Percentiles rank a stretch among this genome's conserved stretches.
These are phyloP conservation scores for Heterobasidion parviporum DNA, from an alignment of 1,284 basidiomycete genomes.

Conservation along the genomic window DNA sequence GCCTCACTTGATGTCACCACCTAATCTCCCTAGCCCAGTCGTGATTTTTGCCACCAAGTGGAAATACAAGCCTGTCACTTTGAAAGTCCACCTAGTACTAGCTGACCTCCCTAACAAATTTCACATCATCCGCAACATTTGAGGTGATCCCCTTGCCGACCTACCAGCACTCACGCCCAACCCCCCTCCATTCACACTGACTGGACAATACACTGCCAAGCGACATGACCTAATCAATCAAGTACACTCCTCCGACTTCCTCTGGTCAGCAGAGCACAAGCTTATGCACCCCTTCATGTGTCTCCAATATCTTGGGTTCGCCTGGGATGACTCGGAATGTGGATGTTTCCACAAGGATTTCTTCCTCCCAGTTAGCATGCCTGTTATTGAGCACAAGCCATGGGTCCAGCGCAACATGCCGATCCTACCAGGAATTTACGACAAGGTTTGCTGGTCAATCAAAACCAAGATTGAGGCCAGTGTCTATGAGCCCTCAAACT, in stretches of 20 bases:
- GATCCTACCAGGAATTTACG: background rate
- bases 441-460: background rate
- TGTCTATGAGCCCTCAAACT: background rate
- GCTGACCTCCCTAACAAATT: background rate
- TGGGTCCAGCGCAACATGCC: background rate
- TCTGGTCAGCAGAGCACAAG: constrained; percentile 3
- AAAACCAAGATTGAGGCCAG: background rate
- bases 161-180: background rate
- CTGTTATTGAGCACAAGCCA: background rate
- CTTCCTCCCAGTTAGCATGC: background rate
- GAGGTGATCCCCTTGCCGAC: background rate
- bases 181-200: background rate
- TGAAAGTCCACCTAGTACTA: background rate
- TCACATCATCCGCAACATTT: background rate
- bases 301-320: background rate
- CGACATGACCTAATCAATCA: background rate
- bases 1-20: background rate
- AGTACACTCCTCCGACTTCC: background rate
- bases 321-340: background rate
- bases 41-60: background rate
- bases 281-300: background rate
- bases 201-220: background rate
- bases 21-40: background rate
- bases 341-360: background rate
- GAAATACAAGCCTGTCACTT: background rate